Evolutionary conservation across 1,284 basidiomycete species (phyloP), one percentile per base, ranked within the genome.

Genomic region (Cutaneotrichosporon cutaneum): DNA sequence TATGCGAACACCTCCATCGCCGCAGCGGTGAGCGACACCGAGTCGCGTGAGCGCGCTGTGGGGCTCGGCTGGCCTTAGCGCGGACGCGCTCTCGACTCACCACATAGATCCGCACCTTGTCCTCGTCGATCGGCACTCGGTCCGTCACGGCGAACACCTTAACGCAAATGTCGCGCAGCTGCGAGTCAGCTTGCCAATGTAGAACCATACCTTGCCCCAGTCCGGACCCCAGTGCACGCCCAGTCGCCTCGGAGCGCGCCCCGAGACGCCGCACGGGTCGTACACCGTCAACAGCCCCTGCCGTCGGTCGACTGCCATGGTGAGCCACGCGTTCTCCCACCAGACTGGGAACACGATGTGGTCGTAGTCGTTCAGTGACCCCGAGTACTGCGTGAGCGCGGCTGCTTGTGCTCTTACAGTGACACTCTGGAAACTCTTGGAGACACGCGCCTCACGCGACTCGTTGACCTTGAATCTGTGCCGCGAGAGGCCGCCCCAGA

Each of bases 281-380:
- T 53, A 53, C 9, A 53, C 32, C 16, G 35, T 53, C 21, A 53
- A 33, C 4, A 35, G 32, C 11, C 52, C 35, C 26, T 27, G n/a
- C 10, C 32, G 30, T 7, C 52, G 18, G 52, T 24, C 35, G 33
- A 36, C 21, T 11, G 52, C 22, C 32, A 36, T 36, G 4, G 32
- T 24, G 52, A 53, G 35, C 32, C 52, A 53, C 9, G 32, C 35
- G 21, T 30, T 30, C 6, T 53, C 22, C 32, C 35, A 53, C 18
- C 18, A 33, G 4, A 35, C 52, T 6, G 52, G 52, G 33, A 53
- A 53, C 10, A 36, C 52, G 30, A 53, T n/a, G 16, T 51, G 48
- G 48, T 32, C 27, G 18, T 32, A 32, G 26, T 51, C 27, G 8
- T 32, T 30, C 48, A 51, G 10, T 13, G 27, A 27, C 16, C 48